phyloP scores from a whole-genome alignment of 163 green algal species.

The Chlamydomonas reinhardtii region DNA sequence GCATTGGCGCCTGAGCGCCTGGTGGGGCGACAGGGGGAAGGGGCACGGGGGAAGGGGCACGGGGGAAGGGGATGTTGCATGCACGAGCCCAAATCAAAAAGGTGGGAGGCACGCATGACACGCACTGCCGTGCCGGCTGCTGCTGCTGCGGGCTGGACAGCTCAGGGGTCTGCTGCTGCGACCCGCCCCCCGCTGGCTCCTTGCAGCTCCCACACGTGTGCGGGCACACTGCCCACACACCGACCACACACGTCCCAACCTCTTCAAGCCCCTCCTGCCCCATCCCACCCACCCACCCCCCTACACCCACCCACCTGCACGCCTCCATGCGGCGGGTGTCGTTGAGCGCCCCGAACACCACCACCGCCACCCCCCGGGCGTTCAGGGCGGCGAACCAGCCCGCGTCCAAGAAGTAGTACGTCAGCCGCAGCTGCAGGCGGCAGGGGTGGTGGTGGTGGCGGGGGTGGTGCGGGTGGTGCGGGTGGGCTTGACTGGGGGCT shows the following conservation, averaged over 20 bases:
- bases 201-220: too few species aligned
- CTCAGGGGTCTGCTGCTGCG: too few species aligned
- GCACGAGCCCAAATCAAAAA: too few species aligned
- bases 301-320: slow-evolving; percentile 14
- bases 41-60: background rate
- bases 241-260: background rate
- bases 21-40: background rate
- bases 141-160: too few species aligned
- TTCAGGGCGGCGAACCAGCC: background rate
- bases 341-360: slow-evolving; percentile 40
- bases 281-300: background rate
- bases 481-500: too few species aligned
- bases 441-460: background rate
- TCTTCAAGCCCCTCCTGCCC: background rate
- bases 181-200: too few species aligned
- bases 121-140: too few species aligned
- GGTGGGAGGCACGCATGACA: too few species aligned
- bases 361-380: slow-evolving; percentile 25
- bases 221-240: too few species aligned
- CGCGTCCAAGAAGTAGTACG: slow-evolving; percentile 16
- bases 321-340: background rate
- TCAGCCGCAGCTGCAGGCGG: slow-evolving; percentile 1
- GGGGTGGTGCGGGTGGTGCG: background rate
- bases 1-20: slow-evolving; percentile 36
- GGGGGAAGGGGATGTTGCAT: background rate